Conservation (phyloP, 805 yeast species). For the Wickerhamiella qilinensis region DNA sequence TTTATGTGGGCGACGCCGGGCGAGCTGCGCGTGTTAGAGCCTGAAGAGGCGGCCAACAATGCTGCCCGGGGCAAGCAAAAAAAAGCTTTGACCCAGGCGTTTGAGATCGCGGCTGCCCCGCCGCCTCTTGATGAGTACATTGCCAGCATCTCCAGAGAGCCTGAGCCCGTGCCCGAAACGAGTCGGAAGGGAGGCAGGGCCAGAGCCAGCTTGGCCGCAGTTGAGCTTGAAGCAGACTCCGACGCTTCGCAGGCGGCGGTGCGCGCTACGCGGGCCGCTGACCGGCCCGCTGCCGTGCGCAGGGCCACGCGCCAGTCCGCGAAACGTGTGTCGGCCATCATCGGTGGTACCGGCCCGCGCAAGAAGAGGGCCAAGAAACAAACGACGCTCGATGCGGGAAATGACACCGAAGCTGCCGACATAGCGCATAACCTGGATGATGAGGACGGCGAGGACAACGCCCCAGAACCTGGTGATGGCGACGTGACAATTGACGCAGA, state of each 20-base stretch:
- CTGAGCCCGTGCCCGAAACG: neutral
- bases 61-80: constrained; percentile 8
- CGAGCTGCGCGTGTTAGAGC: constrained; percentile 10
- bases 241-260: neutral
- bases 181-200: too few species aligned
- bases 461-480: too few species aligned
- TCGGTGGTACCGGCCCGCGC: neutral
- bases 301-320: constrained; percentile 1
- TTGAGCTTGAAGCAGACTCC: constrained; percentile 14
- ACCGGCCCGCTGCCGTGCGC: constrained; percentile 1
- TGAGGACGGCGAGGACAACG: neutral
- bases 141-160: too few species aligned
- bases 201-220: constrained; percentile 24
- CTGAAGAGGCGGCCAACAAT: constrained; percentile 10
- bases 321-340: neutral
- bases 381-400: neutral
- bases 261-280: constrained; percentile 4
- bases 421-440: neutral
- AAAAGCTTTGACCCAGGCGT: constrained; percentile 13
- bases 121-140: constrained; percentile 13
- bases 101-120: constrained; percentile 13
- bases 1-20: constrained; percentile 42
- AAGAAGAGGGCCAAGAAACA: neutral
- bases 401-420: constrained; percentile 2
- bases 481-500: too few species aligned